Percentiles rank a stretch among this genome's conserved stretches.
These are phyloP conservation scores for Novymonas esmeraldas DNA, from an alignment of 208 protist species.

Conservation along the genomic window DNA sequence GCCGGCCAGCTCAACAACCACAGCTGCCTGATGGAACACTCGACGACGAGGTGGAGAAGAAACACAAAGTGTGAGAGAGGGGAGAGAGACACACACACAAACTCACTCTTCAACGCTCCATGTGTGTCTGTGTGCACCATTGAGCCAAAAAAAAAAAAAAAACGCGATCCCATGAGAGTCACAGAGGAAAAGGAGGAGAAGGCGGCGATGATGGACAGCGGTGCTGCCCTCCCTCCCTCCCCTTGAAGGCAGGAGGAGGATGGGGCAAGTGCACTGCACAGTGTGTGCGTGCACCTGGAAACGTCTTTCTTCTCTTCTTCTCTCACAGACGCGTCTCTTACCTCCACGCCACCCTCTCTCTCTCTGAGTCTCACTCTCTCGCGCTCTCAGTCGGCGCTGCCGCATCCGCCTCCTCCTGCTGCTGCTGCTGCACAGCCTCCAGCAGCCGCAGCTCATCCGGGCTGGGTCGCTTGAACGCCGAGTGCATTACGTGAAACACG, in stretches of 20 bases:
- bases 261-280: too few relatives aligned
- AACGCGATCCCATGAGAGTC: too few relatives aligned
- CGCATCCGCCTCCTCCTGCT: slow-evolving; percentile 1
- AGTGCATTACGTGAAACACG: slow-evolving; percentile 44
- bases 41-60: too few relatives aligned
- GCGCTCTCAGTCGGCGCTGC: background rate
- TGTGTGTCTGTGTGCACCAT: too few relatives aligned
- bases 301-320: too few relatives aligned
- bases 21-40: too few relatives aligned
- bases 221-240: background rate
- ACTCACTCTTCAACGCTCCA: too few relatives aligned
- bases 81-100: too few relatives aligned
- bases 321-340: background rate
- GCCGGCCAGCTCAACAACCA: too few relatives aligned
- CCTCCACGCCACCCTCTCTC: background rate
- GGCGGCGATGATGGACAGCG: background rate
- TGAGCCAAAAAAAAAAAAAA: too few relatives aligned
- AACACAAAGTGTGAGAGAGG: too few relatives aligned
- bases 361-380: background rate
- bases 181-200: background rate
- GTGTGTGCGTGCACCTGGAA: too few relatives aligned
- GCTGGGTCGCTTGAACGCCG: slow-evolving; percentile 38
- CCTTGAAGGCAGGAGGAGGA: background rate
- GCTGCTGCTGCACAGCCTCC: slow-evolving; percentile 37
- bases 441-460: slow-evolving; percentile 38